Base-by-base conservation (phyloP, 257 asterid species). In the Ocimum tenuiflorum region DNA sequence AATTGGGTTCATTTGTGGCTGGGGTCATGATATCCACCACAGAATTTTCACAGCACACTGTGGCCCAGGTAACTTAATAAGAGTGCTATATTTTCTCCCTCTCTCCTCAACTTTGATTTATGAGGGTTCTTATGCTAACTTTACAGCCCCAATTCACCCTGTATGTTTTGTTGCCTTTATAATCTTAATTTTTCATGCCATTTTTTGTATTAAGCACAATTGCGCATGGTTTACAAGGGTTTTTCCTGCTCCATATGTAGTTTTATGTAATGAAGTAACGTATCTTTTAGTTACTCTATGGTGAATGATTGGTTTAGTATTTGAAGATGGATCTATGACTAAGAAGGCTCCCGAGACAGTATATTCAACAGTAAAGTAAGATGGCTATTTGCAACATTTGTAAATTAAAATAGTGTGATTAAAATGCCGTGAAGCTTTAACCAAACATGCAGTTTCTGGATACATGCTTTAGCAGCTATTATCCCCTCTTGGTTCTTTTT, bases 21-120 rank as follows among this genome's bases (percentile, higher is more conserved):
- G 97, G 97, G 41, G 88, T 91, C 69, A 91, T 91, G 97, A 84
- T 91, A 77, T 86, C 97, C 46, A 88, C 96, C 62, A 88, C 97
- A 7, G 97, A 91, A 56, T 80, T 82, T 65, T 84, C 95, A 53
- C 86, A 86, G 64, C 96, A 88, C 81, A 91, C 97, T 65, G 84
- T 86, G 66, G 85, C 82, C 68, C 95, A 91, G 96, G 97, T 88
- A 66, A 23, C 49, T 68, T 41, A n/a, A 4, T 27, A 27, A 27
- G 31, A 27, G n/a, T n/a, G 19, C 59, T 43, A 58, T 50, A 17
- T 42, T 54, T 39, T 24, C 27, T 36, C 7, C 18, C 22, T 20
- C 41, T 62, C 1, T n/a, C 41, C 50, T 19, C 41, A 20, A 20
- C 62, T 53, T n/a, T 62, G 64, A 22, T 42, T 8, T 35, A 45